Base-by-base conservation (phyloP, 441 rosid species). In the Brassica hybrid region DNA sequence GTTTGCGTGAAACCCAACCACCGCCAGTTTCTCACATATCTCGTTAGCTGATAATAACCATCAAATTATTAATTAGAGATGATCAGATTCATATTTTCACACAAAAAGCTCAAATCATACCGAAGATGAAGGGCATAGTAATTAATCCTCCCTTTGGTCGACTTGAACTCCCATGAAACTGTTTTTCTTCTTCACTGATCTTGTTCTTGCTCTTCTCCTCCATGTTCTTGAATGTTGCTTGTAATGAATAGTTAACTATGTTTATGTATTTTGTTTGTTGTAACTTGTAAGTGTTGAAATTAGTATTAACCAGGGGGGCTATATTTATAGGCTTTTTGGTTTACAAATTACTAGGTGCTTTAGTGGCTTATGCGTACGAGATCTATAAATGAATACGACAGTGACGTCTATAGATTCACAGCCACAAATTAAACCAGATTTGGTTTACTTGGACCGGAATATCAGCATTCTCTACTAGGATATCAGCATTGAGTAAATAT, bases 51-150 rank as follows among this genome's bases (percentile, higher is more conserved):
- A 32, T 56, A 41, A 65, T 65, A 50, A 67, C 19, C 60, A 50
- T 14, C 14, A 2, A 25, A 69, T 23, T 48, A 7, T 45, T 62
- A 68, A 67, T 52, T 45, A 74, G 16, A 77, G 64, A 58, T 36
- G 6, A 16, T 58, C 2, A 59, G 9, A 21, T 16, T 38, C 34
- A 62, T n/a, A n/a, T n/a, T n/a, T n/a, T 70, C 54, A 1, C 5
- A 8, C 3, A 17, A 56, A 56, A 61, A 61, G 41, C 9, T 11
- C 17, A 57, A 14, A 60, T 84, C 88, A 79, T 88, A 94, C 98
- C 85, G 60, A 94, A 92, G 76, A 94, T 94, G 86, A 91, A 92
- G 68, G 98, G 98, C 97, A 94, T 94, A 45, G 97, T 91, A 69
- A 91, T 69, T 73, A 91, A 52, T 73, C 98, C 98, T 56, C 97